Evolutionary conservation across 768 basidiomycete species (phyloP).

Genomic region (Termitomyces sp.): DNA sequence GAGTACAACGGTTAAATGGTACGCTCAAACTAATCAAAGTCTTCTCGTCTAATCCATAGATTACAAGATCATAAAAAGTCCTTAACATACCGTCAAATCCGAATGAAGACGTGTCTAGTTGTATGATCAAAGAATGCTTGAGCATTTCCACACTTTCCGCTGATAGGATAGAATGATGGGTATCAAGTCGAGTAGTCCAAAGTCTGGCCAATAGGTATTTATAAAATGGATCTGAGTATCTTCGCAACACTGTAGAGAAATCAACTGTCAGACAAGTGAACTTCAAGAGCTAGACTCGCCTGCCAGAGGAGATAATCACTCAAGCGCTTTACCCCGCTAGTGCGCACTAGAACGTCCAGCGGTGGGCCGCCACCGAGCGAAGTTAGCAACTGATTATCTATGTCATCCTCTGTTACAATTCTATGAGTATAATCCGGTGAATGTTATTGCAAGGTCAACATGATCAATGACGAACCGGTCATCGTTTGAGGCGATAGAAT

Average conservation of each 20-base stretch:
- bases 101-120: not conserved
- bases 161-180: slow-evolving; percentile 90
- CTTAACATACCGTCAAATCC: not conserved
- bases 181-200: slow-evolving; percentile 81
- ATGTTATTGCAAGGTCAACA: not conserved
- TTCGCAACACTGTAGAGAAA: slow-evolving; percentile 61
- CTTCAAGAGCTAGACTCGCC: slow-evolving; percentile 41
- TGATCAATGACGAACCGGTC: slow-evolving; percentile 4
- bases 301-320: slow-evolving; percentile 97
- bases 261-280: slow-evolving; percentile 1
- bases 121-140: not conserved
- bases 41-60: not conserved
- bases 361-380: slow-evolving; percentile 65
- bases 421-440: slow-evolving; percentile 10
- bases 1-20: too few species aligned
- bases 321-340: slow-evolving; percentile 84
- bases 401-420: slow-evolving; percentile 58
- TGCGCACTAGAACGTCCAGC: slow-evolving; percentile 86
- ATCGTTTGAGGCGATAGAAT: slow-evolving; percentile 22
- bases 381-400: slow-evolving; percentile 67
- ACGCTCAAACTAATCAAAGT: too few species aligned
- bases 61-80: not conserved
- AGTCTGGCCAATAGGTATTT: slow-evolving; percentile 88
- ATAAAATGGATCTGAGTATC: slow-evolving; percentile 87
- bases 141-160: slow-evolving; percentile 55